These are phyloP conservation scores for Colletotrichum tofieldiae DNA, from an alignment of 2,329 filamentous ascomycete species.

Conservation along the genomic window DNA sequence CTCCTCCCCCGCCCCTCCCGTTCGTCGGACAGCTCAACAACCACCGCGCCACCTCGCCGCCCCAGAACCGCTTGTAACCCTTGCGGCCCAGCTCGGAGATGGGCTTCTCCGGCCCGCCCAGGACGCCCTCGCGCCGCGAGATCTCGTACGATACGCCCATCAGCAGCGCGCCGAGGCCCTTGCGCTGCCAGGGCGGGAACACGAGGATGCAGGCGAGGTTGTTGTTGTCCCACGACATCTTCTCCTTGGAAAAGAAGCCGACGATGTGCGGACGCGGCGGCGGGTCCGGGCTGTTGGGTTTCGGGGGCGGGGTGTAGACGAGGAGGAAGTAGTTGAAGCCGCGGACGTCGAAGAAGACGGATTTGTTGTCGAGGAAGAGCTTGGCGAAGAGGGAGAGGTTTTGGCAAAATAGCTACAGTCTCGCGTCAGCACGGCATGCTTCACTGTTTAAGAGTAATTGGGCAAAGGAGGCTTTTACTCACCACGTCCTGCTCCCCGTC, in stretches of 20 bases:
- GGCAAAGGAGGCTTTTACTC: slow-evolving; percentile 50
- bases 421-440: slow-evolving; percentile 37
- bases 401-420: slow-evolving; percentile 83
- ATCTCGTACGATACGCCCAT: slow-evolving; percentile 97
- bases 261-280: slow-evolving; percentile 72
- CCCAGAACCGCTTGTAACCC: slow-evolving; percentile 91
- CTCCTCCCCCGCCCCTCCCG: background rate
- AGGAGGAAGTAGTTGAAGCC: slow-evolving; percentile 97
- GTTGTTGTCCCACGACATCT: slow-evolving; percentile 98
- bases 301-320: slow-evolving; percentile 76
- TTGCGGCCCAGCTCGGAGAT: slow-evolving; percentile 87
- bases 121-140: slow-evolving; percentile 83
- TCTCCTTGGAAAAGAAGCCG: slow-evolving; percentile 99
- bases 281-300: slow-evolving; percentile 29
- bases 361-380: slow-evolving; percentile 97
- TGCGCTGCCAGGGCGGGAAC: slow-evolving; percentile 95
- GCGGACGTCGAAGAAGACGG: slow-evolving; percentile 96
- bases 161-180: slow-evolving; percentile 87
- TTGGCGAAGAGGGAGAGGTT: slow-evolving; percentile 97
- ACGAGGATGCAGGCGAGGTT: slow-evolving; percentile 97
- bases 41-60: slow-evolving; percentile 85
- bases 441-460: background rate
- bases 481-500: slow-evolving; percentile 89
- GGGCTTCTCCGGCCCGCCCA: slow-evolving; percentile 95
- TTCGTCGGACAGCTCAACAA: slow-evolving; percentile 56